These are phyloP conservation scores for Cicer bijugum DNA, from an alignment of 306 rosid genomes.

Conservation along the genomic window DNA sequence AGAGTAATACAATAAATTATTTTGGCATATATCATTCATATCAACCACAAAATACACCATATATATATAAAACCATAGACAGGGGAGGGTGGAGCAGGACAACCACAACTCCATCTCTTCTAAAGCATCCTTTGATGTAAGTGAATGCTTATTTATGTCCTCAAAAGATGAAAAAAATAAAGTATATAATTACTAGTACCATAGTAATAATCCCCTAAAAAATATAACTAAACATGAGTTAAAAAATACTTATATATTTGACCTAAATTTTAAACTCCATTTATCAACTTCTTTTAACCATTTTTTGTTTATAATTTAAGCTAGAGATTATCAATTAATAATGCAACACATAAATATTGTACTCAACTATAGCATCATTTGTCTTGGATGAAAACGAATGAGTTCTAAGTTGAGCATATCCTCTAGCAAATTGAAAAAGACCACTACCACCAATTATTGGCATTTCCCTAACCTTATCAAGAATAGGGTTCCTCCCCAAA, in stretches of 20 bases:
- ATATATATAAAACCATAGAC: background rate
- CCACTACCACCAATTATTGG: constrained; percentile 88
- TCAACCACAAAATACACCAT: background rate
- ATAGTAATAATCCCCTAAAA: background rate
- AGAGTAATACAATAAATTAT: background rate
- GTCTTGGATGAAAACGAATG: constrained; percentile 30
- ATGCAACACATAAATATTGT: constrained; percentile 56
- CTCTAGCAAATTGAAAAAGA: constrained; percentile 71
- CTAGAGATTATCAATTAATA: background rate
- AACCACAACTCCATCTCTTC: constrained; percentile 3
- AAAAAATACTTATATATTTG: too few relatives aligned
- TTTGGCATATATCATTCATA: background rate
- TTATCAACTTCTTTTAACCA: too few relatives aligned
- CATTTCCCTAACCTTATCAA: constrained; percentile 66
- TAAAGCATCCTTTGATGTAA: background rate
- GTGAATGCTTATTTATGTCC: background rate
- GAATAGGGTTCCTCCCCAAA: constrained; percentile 66
- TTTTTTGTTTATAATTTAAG: too few relatives aligned
- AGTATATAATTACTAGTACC: background rate
- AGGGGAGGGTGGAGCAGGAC: background rate
- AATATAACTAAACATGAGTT: too few relatives aligned
- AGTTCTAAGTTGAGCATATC: constrained; percentile 64
- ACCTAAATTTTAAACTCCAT: too few relatives aligned
- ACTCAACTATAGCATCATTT: constrained; percentile 64
- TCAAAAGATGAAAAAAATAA: background rate